These are phyloP conservation scores for Azolla pinnata DNA, from an alignment of 75 land plant species.

Conservation along the genomic window DNA sequence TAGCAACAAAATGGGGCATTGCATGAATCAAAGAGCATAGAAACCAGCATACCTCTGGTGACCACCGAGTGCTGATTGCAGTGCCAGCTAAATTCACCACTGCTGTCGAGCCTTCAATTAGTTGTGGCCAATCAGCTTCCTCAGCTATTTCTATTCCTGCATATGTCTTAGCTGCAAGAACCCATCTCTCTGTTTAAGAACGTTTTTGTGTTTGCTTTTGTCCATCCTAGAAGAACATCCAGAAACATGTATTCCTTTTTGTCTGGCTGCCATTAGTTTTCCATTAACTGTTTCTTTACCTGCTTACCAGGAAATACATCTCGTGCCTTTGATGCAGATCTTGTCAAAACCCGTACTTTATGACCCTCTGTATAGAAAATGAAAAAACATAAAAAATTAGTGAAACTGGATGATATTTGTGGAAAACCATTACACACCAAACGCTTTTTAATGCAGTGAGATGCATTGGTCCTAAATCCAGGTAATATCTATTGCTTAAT, in stretches of 20 bases:
- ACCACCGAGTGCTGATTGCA: slow-evolving; percentile 95
- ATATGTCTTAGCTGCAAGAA: slow-evolving; percentile 45
- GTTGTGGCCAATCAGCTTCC: slow-evolving; percentile 60
- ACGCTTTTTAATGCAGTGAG: no score
- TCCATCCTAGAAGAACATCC: no score
- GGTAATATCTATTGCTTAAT: no score
- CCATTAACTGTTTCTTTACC: no score
- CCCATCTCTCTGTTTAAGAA: no score
- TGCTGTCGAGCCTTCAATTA: slow-evolving; percentile 76
- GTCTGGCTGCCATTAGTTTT: no score
- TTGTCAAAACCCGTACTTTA: slow-evolving; percentile 60
- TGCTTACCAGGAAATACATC: slow-evolving; percentile 89
- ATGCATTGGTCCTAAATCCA: no score
- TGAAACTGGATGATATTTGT: background rate
- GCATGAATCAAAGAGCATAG: background rate
- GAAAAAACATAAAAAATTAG: background rate
- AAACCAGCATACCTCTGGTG: slow-evolving; percentile 57
- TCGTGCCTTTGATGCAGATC: slow-evolving; percentile 63
- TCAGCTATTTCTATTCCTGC: slow-evolving; percentile 63
- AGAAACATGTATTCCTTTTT: no score
- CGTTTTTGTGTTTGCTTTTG: no score
- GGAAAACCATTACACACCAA: no score
- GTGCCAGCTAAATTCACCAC: slow-evolving; percentile 91
- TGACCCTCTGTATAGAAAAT: slow-evolving; percentile 50
- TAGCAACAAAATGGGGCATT: background rate